Base-by-base conservation (phyloP, 768 basidiomycete species). In the Terana coerulea region DNA sequence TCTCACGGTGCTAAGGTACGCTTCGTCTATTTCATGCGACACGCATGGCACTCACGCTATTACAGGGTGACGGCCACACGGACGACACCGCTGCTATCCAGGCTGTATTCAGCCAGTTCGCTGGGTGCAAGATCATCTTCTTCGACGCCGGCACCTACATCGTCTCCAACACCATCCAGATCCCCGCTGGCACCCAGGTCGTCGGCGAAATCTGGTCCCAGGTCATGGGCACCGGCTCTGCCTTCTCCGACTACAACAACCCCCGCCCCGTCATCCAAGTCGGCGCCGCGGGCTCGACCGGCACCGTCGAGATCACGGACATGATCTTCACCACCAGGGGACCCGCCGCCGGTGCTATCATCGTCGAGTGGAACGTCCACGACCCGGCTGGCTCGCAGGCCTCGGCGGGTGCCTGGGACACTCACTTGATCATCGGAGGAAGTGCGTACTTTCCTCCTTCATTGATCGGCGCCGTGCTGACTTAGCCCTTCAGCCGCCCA, bases 71-170 rank as follows among this genome's bases (percentile, higher is more conserved):
- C 57, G 89, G 88, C 17, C 58, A 64, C 19, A 86, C 86, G 6
- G 89, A 91, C 61, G 89, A 91, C 61, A 89, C 88, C 0, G 70
- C 67, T 33, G 86, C 83, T 9, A 69, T 91, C 31, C 72, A 82
- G 57, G 71, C 72, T 5, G 70, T 88, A 19, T 75, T 91, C 52
- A 59, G 75, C 37, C 54, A 89, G 86, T 86, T 73, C 61, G 70
- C 82, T 21, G 83, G 82, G 6, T 83, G 84, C 71, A 89, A 87
- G 64, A 85, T 92, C 60, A 83, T 91, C 47, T 91, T 87, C 72
- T 83, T 91, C 60, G 89, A 91, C 57, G 84, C 86, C 1, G 79
- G 79, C 37, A 69, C 71, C 5, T 79, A 80, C 63, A 59, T 75
- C 50, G 71, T 80, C 49, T 68, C 73, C 15, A 50, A 69, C 51